Conservation (phyloP, 2,329 filamentous ascomycete genomes). For the Neocucurbitaria cava region DNA sequence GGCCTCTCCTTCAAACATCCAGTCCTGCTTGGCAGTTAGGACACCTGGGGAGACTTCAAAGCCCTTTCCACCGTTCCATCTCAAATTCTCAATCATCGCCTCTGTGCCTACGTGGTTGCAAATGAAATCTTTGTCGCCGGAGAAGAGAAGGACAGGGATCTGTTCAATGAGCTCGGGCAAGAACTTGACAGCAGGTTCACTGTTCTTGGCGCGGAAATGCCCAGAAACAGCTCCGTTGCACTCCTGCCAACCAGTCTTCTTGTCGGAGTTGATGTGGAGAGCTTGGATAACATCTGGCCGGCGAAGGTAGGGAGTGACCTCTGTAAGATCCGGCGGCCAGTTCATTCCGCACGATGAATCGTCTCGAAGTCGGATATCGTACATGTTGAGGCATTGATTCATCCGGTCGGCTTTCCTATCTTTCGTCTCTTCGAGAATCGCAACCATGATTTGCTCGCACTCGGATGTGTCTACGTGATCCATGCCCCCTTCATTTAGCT, state of each 20-base stretch:
- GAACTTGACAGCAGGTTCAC: slow-evolving; percentile 74
- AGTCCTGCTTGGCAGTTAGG: slow-evolving; percentile 89
- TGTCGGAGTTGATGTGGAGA: slow-evolving; percentile 81
- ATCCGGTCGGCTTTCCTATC: slow-evolving; percentile 61
- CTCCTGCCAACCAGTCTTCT: slow-evolving; percentile 88
- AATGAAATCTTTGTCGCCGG: slow-evolving; percentile 90
- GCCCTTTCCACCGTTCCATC: slow-evolving; percentile 90
- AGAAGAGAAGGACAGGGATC: slow-evolving; percentile 85
- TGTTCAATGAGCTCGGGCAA: slow-evolving; percentile 80
- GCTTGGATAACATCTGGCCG: slow-evolving; percentile 79
- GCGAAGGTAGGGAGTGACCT: slow-evolving; percentile 84
- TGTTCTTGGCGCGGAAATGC: slow-evolving; percentile 74
- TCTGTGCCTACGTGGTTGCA: slow-evolving; percentile 98
- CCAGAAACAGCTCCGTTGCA: slow-evolving; percentile 80
- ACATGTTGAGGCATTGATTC: slow-evolving; percentile 86
- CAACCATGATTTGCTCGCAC: slow-evolving; percentile 80
- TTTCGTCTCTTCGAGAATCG: slow-evolving; percentile 72
- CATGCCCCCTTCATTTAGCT: slow-evolving; percentile 64
- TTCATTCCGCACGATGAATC: slow-evolving; percentile 90
- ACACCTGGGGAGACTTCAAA: slow-evolving; percentile 88
- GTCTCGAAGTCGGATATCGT: slow-evolving; percentile 88
- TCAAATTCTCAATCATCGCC: slow-evolving; percentile 84
- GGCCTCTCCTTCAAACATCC: slow-evolving; percentile 87
- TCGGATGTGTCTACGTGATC: slow-evolving; percentile 70
- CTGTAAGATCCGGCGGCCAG: slow-evolving; percentile 87